Conservation (phyloP, 257 asterid genomes). For the Salvia miltiorrhiza region DNA sequence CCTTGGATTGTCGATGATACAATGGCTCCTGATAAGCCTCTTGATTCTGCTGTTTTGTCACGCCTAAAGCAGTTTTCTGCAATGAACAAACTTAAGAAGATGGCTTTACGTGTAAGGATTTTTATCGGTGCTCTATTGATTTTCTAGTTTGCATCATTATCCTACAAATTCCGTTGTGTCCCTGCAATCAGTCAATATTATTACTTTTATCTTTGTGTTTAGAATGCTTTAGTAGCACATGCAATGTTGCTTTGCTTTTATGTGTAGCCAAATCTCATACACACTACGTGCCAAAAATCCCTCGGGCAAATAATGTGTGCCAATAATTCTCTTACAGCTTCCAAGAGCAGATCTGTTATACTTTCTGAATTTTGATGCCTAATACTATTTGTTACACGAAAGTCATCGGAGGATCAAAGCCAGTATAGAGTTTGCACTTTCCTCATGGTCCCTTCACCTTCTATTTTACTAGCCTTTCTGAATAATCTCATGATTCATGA, state of each 20-base stretch:
- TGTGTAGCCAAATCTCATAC: background rate
- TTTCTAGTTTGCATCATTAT: background rate
- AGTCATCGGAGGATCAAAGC: too few species aligned
- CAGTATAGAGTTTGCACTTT: background rate
- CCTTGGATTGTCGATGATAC: conserved; percentile 93
- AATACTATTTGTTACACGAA: background rate
- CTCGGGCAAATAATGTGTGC: background rate
- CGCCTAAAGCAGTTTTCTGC: conserved; percentile 97
- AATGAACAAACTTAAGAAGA: conserved; percentile 95
- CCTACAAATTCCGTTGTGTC: background rate
- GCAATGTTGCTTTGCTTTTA: conserved; percentile 11
- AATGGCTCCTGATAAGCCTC: conserved; percentile 93
- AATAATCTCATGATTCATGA: background rate
- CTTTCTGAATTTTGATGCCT: background rate
- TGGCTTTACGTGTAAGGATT: conserved; percentile 88
- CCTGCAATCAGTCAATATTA: background rate
- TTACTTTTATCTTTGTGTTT: background rate
- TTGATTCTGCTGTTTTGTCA: conserved; percentile 89
- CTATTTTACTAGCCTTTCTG: background rate
- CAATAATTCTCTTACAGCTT: background rate
- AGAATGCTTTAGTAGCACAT: conserved; percentile 3
- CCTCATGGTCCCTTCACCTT: conserved; percentile 8
- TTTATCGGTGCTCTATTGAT: conserved; percentile 12
- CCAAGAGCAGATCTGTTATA: background rate
- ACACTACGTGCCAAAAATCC: background rate